Percentiles rank a stretch among this genome's conserved stretches.
These are phyloP conservation scores for Thielaviopsis musarum DNA, from an alignment of 2,329 filamentous ascomycete genomes.

Conservation along the genomic window DNA sequence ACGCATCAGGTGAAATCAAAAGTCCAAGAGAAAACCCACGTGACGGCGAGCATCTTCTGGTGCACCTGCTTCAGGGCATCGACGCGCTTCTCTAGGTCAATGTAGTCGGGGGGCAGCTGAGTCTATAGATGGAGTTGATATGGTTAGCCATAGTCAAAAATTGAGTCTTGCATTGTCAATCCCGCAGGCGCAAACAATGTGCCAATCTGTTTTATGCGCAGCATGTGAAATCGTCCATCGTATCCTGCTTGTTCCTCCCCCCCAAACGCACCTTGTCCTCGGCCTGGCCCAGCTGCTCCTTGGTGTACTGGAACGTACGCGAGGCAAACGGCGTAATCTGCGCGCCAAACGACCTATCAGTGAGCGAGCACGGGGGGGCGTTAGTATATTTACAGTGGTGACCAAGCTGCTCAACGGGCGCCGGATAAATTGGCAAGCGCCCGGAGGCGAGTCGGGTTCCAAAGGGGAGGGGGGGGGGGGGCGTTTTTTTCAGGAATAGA, in stretches of 20 bases:
- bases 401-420: too few relatives aligned
- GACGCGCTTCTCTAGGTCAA: slow-evolving; percentile 95
- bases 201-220: background rate
- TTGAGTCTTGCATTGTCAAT: background rate
- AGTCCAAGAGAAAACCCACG: slow-evolving; percentile 39
- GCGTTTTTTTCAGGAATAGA: background rate
- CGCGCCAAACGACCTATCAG: slow-evolving; percentile 43
- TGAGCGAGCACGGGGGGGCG: background rate
- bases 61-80: slow-evolving; percentile 95
- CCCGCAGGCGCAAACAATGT: background rate
- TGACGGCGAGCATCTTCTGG: slow-evolving; percentile 92
- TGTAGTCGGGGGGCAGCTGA: slow-evolving; percentile 90
- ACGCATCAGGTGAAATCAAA: too few relatives aligned
- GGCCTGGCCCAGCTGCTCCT: slow-evolving; percentile 87
- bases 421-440: background rate
- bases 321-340: slow-evolving; percentile 84
- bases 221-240: background rate
- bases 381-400: background rate
- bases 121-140: slow-evolving; percentile 39
- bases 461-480: background rate
- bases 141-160: background rate
- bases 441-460: background rate
- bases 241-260: background rate
- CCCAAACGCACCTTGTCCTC: slow-evolving; percentile 61
- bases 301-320: slow-evolving; percentile 91